Evolutionary conservation across 2,329 filamentous ascomycete species (phyloP).

Genomic region (Aspergillus piperis): DNA sequence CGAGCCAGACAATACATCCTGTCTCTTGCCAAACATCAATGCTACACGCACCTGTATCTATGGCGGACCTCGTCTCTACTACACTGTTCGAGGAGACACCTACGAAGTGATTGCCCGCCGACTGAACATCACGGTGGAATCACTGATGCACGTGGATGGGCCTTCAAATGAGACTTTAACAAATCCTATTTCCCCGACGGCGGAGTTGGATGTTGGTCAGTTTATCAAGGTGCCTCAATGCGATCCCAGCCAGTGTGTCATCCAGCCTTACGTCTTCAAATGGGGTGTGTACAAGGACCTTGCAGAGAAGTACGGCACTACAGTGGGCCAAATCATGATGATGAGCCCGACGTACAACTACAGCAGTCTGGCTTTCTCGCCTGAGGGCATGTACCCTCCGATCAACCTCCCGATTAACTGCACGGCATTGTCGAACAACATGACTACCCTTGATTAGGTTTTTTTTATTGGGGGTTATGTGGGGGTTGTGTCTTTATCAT

Average conservation of each 20-base stretch:
- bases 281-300: conserved; percentile 24
- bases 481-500: too few species aligned
- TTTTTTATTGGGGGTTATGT: too few species aligned
- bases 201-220: conserved; percentile 5
- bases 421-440: background rate
- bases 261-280: conserved; percentile 18
- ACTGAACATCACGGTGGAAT: conserved; percentile 18
- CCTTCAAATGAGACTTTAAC: background rate
- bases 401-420: background rate
- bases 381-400: background rate
- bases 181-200: background rate
- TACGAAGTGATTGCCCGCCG: conserved; percentile 16
- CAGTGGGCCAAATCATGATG: conserved; percentile 23
- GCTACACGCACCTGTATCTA: conserved; percentile 16
- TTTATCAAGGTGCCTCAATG: conserved; percentile 20
- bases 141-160: conserved; percentile 6
- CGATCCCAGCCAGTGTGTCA: conserved; percentile 14
- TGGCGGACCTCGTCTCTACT: conserved; percentile 22
- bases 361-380: background rate
- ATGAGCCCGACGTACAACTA: conserved; percentile 23
- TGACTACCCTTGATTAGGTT: background rate
- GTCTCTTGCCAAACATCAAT: conserved; percentile 12
- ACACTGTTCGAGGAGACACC: conserved; percentile 22
- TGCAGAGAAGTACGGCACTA: conserved; percentile 18
- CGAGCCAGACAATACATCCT: conserved; percentile 18